Conservation (phyloP, 768 basidiomycete species). For the Suillus fuscotomentosus region DNA sequence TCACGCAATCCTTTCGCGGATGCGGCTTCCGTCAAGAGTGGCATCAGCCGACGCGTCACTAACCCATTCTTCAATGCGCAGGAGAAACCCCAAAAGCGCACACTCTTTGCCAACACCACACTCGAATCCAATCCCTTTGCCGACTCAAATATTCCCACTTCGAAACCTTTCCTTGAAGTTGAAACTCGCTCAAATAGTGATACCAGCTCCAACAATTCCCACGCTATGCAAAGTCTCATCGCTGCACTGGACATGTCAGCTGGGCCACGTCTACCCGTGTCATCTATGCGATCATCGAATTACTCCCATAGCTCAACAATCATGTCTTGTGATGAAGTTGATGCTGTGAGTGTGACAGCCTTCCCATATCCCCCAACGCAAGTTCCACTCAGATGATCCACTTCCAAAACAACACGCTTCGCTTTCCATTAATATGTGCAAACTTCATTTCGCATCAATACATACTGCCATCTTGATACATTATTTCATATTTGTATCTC, state of each 20-base stretch:
- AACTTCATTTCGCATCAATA: constrained; percentile 3
- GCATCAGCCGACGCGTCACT: constrained; percentile 5
- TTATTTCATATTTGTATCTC: constrained; percentile 6
- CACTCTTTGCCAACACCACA: constrained; percentile 12
- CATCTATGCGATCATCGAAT: constrained; percentile 57
- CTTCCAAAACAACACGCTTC: neutral
- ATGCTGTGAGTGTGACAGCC: constrained; percentile 23
- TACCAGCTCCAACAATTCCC: constrained; percentile 42
- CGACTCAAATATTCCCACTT: constrained; percentile 30
- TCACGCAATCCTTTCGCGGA: constrained; percentile 28
- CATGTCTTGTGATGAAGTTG: constrained; percentile 21
- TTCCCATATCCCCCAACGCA: constrained; percentile 31
- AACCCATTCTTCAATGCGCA: constrained; percentile 45
- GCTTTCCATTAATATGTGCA: neutral
- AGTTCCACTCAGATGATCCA: constrained; percentile 10
- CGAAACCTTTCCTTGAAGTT: constrained; percentile 26
- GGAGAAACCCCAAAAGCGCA: constrained; percentile 30
- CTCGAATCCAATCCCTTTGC: constrained; percentile 40
- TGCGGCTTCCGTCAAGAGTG: constrained; percentile 15
- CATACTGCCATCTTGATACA: constrained; percentile 10
- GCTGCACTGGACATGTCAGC: constrained; percentile 58
- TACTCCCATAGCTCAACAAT: constrained; percentile 28
- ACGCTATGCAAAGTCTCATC: constrained; percentile 62
- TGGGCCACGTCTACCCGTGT: constrained; percentile 49
- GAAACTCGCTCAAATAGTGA: constrained; percentile 14